Conservation (phyloP, 768 basidiomycete species). For the Lactarius hengduanensis region DNA sequence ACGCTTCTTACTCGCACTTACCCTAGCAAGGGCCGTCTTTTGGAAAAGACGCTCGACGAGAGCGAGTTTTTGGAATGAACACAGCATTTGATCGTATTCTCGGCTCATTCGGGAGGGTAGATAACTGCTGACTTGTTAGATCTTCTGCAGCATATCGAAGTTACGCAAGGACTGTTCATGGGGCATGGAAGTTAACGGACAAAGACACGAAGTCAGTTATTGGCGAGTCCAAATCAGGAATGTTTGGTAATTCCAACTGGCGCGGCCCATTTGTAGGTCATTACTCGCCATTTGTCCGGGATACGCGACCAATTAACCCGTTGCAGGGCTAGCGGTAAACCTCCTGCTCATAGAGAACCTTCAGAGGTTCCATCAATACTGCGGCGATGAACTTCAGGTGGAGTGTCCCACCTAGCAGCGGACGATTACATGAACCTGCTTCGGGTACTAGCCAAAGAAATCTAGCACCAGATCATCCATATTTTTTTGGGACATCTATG, state of each 20-base stretch:
- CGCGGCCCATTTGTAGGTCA: slow-evolving; percentile 54
- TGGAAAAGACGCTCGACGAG: too few relatives aligned
- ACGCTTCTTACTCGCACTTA: too few relatives aligned
- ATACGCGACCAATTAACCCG: slow-evolving; percentile 14
- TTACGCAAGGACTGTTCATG: slow-evolving; percentile 89
- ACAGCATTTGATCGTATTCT: slow-evolving; percentile 51
- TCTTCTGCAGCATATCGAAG: slow-evolving; percentile 70
- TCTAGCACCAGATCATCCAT: slow-evolving; percentile 98
- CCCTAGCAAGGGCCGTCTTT: too few relatives aligned
- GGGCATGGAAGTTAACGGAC: slow-evolving; percentile 89
- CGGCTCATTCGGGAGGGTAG: background rate
- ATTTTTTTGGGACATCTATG: slow-evolving; percentile 88
- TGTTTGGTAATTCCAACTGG: slow-evolving; percentile 98
- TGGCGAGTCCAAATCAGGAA: slow-evolving; percentile 98
- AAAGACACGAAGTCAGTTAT: slow-evolving; percentile 83
- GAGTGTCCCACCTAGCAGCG: slow-evolving; percentile 94
- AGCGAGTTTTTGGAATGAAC: slow-evolving; percentile 32
- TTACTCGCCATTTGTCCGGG: background rate
- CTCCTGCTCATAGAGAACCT: slow-evolving; percentile 94
- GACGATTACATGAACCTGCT: slow-evolving; percentile 98
- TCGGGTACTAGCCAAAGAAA: slow-evolving; percentile 87
- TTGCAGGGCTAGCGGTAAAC: slow-evolving; percentile 88
- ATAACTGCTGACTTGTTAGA: background rate
- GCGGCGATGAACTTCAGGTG: slow-evolving; percentile 77
- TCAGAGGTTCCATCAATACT: slow-evolving; percentile 97